phyloP scores from a whole-genome alignment of 2,329 filamentous ascomycete genomes.

The Septoria petroselini region DNA sequence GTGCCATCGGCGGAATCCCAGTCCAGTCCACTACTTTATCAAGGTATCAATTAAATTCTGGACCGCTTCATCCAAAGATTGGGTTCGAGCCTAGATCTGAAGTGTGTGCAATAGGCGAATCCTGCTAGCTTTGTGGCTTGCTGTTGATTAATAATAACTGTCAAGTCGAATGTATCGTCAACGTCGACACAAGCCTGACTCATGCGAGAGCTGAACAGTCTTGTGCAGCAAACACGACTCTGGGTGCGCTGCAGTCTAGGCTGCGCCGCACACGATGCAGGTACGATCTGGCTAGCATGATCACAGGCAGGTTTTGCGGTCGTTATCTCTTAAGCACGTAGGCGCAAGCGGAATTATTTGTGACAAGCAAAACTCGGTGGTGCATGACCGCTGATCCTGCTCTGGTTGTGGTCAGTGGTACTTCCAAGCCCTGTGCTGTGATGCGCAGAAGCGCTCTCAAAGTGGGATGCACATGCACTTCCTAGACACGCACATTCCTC shows the following conservation, averaged over 20 bases:
- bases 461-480: too few relatives aligned
- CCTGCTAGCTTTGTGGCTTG: too few relatives aligned
- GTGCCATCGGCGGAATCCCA: too few relatives aligned
- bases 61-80: conserved; percentile 1
- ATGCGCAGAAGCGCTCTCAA: not conserved
- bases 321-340: not conserved
- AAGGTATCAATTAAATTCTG: too few relatives aligned
- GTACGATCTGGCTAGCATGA: not conserved
- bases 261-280: not conserved
- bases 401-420: not conserved
- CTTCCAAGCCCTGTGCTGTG: not conserved
- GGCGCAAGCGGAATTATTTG: not conserved
- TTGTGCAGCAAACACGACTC: not conserved
- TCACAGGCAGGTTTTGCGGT: not conserved
- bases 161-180: too few relatives aligned
- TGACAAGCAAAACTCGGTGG: not conserved
- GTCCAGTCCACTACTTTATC: too few relatives aligned
- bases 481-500: too few relatives aligned
- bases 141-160: too few relatives aligned
- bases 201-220: not conserved
- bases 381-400: not conserved
- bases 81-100: conserved; percentile 1
- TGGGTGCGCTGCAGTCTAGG: too few relatives aligned
- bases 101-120: conserved; percentile 2
- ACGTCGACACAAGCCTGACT: not conserved